phyloP scores from a whole-genome alignment of 441 rosid species.

The Brassica balearica region DNA sequence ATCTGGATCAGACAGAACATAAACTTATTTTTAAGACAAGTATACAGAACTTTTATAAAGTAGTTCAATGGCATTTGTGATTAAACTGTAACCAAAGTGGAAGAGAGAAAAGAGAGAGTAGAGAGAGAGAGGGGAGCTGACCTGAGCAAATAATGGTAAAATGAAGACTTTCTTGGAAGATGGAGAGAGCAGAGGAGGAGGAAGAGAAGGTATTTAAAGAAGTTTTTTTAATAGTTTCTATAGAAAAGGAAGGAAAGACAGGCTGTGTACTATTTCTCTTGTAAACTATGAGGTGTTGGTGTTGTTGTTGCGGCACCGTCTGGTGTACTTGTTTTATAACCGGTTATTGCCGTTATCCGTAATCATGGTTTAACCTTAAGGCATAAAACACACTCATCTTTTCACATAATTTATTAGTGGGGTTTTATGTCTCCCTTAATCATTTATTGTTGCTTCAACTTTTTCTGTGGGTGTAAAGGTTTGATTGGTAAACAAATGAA shows the following conservation, averaged over 20 bases:
- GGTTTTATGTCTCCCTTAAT: slow-evolving; percentile 26
- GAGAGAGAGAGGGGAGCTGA: slow-evolving; percentile 46
- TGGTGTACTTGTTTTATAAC: slow-evolving; percentile 23
- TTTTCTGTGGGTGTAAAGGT: neutral
- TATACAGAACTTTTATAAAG: too few relatives aligned
- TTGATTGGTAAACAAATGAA: neutral
- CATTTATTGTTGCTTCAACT: neutral
- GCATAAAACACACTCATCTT: neutral
- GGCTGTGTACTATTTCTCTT: slow-evolving; percentile 24
- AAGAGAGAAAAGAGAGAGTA: slow-evolving; percentile 30
- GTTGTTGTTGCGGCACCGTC: slow-evolving; percentile 31
- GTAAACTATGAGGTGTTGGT: slow-evolving; percentile 26
- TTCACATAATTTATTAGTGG: slow-evolving; percentile 8
- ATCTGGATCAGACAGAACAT: too few relatives aligned
- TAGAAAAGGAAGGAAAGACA: slow-evolving; percentile 25
- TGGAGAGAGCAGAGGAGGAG: slow-evolving; percentile 35
- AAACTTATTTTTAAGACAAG: too few relatives aligned
- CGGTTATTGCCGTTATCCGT: slow-evolving; percentile 16
- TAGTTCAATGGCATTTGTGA: too few relatives aligned
- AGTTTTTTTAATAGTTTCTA: slow-evolving; percentile 4
- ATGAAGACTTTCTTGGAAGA: slow-evolving; percentile 35
- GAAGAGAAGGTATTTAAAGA: slow-evolving; percentile 43
- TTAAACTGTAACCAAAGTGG: too few relatives aligned
- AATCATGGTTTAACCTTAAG: slow-evolving; percentile 17
- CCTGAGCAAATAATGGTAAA: slow-evolving; percentile 48